Conservation (phyloP, 768 basidiomycete species). For the Auricularia heimuer region DNA sequence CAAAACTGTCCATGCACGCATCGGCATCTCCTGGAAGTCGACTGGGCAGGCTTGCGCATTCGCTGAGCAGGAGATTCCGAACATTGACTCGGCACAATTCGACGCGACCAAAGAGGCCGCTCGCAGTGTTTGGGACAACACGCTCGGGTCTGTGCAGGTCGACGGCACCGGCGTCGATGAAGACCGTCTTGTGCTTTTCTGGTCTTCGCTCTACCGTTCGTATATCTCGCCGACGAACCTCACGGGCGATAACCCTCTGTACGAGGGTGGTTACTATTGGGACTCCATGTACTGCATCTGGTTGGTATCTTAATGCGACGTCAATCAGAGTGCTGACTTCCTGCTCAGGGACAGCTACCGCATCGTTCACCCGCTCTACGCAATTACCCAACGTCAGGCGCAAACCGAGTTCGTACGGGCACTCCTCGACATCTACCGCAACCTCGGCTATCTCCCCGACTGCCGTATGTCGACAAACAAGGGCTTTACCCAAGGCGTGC, state of each 20-base stretch:
- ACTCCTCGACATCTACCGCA: constrained; percentile 18
- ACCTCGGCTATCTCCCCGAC: constrained; percentile 19
- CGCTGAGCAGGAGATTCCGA: constrained; percentile 11
- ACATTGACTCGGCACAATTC: constrained; percentile 5
- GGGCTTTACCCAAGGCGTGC: constrained; percentile 18
- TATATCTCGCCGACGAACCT: constrained; percentile 42
- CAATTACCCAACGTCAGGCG: constrained; percentile 9
- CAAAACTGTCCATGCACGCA: constrained; percentile 5
- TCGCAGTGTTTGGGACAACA: background rate
- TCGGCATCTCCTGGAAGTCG: constrained; percentile 12
- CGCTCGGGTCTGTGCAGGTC: background rate
- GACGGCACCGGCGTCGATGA: background rate
- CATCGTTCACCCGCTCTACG: constrained; percentile 10
- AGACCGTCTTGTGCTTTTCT: constrained; percentile 1
- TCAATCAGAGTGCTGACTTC: background rate
- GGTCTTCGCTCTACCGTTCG: constrained; percentile 30
- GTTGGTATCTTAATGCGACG: constrained; percentile 1
- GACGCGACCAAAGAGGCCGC: constrained; percentile 5
- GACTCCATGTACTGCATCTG: constrained; percentile 20
- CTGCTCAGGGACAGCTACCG: constrained; percentile 1
- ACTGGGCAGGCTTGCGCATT: constrained; percentile 10
- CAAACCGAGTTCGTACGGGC: constrained; percentile 16
- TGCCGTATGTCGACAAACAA: constrained; percentile 20
- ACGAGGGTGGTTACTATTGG: constrained; percentile 16
- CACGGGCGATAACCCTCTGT: constrained; percentile 20